Percentiles rank a stretch among this genome's conserved stretches.
Evolutionary conservation across 495 filamentous ascomycete species (phyloP).

Genomic region (Paragyromitra xinjiangensis): DNA sequence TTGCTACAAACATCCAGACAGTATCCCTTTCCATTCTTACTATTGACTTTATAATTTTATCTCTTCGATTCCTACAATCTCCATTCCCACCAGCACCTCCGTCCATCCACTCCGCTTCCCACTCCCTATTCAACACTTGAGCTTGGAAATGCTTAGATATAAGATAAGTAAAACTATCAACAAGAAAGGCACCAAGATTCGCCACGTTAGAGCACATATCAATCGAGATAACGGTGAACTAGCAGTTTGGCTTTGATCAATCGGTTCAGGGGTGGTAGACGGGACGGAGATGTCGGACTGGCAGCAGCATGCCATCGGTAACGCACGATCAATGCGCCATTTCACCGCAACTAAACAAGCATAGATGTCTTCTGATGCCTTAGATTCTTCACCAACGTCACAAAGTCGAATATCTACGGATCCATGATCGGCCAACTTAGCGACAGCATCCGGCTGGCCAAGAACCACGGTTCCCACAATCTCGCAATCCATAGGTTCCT

Average conservation of each 20-base stretch:
- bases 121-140: not conserved
- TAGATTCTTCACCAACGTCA: not conserved
- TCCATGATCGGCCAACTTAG: not conserved
- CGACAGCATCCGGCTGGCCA: not conserved
- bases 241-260: not conserved
- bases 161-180: not conserved
- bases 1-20: not conserved
- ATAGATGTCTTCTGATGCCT: not conserved
- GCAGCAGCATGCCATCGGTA: slow-evolving; percentile 1
- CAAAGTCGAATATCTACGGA: slow-evolving; percentile 4
- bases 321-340: not conserved
- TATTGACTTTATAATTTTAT: not conserved
- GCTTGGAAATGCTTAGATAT: not conserved
- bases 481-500: slow-evolving; percentile 7
- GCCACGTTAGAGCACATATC: not conserved
- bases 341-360: not conserved
- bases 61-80: not conserved
- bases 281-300: not conserved
- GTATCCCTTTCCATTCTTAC: not conserved
- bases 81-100: too few relatives aligned
- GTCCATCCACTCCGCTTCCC: not conserved
- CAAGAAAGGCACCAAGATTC: not conserved
- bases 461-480: slow-evolving; percentile 9
- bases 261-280: not conserved
- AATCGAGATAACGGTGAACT: not conserved